These are phyloP conservation scores for Adiantum capillusveneris DNA, from an alignment of 75 land plant genomes.

Conservation along the genomic window DNA sequence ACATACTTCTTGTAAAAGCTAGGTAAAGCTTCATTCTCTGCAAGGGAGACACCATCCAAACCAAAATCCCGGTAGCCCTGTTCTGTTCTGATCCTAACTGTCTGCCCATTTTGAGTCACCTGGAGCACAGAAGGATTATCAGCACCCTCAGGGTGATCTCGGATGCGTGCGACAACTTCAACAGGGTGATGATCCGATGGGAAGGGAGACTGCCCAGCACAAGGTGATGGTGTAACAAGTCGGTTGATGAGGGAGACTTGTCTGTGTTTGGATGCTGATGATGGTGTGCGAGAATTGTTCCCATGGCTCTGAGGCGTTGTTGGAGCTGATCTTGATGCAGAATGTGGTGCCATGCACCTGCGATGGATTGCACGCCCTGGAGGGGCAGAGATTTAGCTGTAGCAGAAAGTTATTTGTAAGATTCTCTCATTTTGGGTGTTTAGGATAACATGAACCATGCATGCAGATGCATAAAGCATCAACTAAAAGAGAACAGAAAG, in stretches of 20 bases:
- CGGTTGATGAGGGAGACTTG: neutral
- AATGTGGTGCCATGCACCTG: neutral
- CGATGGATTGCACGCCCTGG: too few relatives aligned
- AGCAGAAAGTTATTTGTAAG: too few relatives aligned
- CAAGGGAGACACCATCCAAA: conserved; percentile 79
- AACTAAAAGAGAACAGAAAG: too few relatives aligned
- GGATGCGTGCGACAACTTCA: conserved; percentile 72
- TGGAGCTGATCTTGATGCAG: neutral
- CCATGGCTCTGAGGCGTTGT: conserved; percentile 3
- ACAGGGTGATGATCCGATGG: conserved; percentile 41
- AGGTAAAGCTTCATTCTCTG: conserved; percentile 59
- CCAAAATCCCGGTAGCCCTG: conserved; percentile 78
- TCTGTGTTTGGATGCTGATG: neutral
- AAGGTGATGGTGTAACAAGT: conserved; percentile 1
- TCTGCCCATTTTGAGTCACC: conserved; percentile 32
- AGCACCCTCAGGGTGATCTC: conserved; percentile 51
- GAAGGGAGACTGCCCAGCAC: neutral
- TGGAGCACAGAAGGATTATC: conserved; percentile 35
- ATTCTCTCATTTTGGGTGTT: too few relatives aligned
- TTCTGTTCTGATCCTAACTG: conserved; percentile 61
- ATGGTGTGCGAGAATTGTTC: neutral
- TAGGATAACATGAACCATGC: too few relatives aligned
- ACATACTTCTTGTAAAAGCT: conserved; percentile 73
- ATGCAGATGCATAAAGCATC: too few relatives aligned
- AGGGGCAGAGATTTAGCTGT: too few relatives aligned